Evolutionary conservation across 208 protist genomes (phyloP).

Genomic region (Phytomonas serpens): DNA sequence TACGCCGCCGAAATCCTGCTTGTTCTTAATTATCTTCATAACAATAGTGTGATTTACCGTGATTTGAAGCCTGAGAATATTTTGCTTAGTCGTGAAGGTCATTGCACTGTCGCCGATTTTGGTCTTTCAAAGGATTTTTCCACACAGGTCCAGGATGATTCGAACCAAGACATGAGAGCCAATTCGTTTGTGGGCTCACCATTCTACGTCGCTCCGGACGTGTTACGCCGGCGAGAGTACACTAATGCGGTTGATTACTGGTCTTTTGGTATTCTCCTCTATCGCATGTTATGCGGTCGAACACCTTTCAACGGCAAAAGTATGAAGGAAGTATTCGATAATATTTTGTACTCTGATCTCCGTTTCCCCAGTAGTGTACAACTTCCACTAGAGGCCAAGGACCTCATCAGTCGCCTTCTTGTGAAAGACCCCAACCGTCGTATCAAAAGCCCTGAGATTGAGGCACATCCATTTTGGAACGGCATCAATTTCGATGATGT

Average conservation of each 20-base stretch:
- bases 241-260: conserved; percentile 97
- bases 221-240: conserved; percentile 91
- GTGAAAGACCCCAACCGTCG: conserved; percentile 82
- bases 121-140: conserved; percentile 90
- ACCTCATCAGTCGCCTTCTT: conserved; percentile 87
- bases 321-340: conserved; percentile 91
- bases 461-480: conserved; percentile 87
- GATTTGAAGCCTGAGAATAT: conserved; percentile 94
- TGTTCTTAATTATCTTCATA: conserved; percentile 90
- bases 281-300: conserved; percentile 94
- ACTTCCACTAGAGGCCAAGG: conserved; percentile 79
- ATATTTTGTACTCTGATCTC: conserved; percentile 89
- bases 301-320: conserved; percentile 92
- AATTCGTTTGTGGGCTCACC: conserved; percentile 92
- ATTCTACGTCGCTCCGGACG: conserved; percentile 93
- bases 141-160: conserved; percentile 62
- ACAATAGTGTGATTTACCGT: conserved; percentile 92
- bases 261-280: conserved; percentile 96
- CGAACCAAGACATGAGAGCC: conserved; percentile 70
- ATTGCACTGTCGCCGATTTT: conserved; percentile 89
- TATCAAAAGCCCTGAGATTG: conserved; percentile 83
- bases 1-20: conserved; percentile 92
- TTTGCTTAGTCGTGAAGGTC: conserved; percentile 74
- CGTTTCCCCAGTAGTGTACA: conserved; percentile 84
- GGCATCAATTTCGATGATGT: conserved; percentile 88